Base-by-base conservation (phyloP, 805 yeast species). In the Wickerhamiella nectarea region DNA sequence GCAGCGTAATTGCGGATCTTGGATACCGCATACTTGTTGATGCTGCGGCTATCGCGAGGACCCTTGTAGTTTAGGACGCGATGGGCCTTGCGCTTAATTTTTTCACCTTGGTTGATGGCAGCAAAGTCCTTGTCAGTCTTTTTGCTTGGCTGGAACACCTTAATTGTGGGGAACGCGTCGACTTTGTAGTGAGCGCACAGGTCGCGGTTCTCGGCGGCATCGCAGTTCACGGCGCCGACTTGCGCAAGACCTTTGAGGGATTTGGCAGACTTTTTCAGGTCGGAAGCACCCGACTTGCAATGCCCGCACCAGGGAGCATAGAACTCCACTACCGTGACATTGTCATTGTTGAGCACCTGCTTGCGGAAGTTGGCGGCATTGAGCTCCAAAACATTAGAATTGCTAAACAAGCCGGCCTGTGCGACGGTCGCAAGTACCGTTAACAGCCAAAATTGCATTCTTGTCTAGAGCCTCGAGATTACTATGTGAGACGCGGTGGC, bases 251-350 rank as follows among this genome's bases (percentile, higher is more conserved):
- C 67, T 22, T 72, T 70, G 6, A 82, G 64, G 22, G 64, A 59
- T 41, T 72, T 73, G 6, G 82, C 93, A 11, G 78, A 74, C 55
- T 78, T 78, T 39, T 67, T 65, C 60, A 69, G 80, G 1, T 74
- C 75, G 3, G 80, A 78, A 46, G 76, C 73, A 41, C 89, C 65
- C 46, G 75, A 71, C 69, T 87, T 85, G 72, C 96, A 87, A 67
- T 87, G 91, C 14, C 95, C 95, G 71, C 96, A 87, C 96, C 97
- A 89, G 60, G 96, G 93, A 39, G 97, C 96, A 59, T 83, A 87
- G 67, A 87, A 89, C 68, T 84, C 82, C 45, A 89, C 94, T 46
- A 87, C 53, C 1, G 94, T 63, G 1, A 94, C 80, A 54, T 84
- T 80, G 57, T 85, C 85, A 2, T 93, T 69, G 18, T 67, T 60